These are phyloP conservation scores for Claviceps sp. DNA, from an alignment of 2,329 filamentous ascomycete genomes.

Conservation along the genomic window DNA sequence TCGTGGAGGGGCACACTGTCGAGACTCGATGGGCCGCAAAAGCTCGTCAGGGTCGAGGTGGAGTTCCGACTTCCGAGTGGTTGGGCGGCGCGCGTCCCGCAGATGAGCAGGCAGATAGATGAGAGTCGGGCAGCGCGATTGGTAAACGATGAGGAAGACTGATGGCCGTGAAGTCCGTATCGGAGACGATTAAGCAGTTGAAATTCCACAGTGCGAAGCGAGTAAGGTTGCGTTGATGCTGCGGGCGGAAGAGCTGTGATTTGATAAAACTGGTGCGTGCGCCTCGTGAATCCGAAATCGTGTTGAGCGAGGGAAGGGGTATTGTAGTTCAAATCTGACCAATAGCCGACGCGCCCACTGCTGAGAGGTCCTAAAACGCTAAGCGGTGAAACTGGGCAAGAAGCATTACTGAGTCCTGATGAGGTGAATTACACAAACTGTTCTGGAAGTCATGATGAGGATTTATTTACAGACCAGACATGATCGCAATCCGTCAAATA, in stretches of 20 bases:
- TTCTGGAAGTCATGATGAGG: too few species aligned
- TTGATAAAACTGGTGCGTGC: conserved; percentile 2
- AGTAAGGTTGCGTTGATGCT: neutral
- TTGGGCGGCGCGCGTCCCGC: conserved; percentile 1
- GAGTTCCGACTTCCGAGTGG: neutral
- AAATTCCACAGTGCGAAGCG: neutral
- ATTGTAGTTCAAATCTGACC: neutral
- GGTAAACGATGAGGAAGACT: neutral
- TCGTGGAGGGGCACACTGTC: conserved; percentile 1
- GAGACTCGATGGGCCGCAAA: neutral
- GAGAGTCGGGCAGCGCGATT: neutral
- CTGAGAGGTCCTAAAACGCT: too few species aligned
- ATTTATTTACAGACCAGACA: too few species aligned
- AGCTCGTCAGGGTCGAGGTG: conserved; percentile 2
- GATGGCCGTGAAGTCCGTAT: neutral
- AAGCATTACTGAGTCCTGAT: too few species aligned
- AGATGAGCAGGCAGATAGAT: neutral
- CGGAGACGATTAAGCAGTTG: neutral
- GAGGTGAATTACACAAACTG: too few species aligned
- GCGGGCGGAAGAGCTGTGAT: neutral
- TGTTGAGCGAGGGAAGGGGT: neutral
- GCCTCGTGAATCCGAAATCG: neutral
- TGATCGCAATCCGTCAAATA: too few species aligned
- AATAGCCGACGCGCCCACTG: too few species aligned
- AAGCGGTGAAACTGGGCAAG: too few species aligned